A percentile compares a stretch with the other conserved stretches of the same genome.
Conservation (phyloP, 2,329 filamentous ascomycete species). For the Calonectria crousiana region DNA sequence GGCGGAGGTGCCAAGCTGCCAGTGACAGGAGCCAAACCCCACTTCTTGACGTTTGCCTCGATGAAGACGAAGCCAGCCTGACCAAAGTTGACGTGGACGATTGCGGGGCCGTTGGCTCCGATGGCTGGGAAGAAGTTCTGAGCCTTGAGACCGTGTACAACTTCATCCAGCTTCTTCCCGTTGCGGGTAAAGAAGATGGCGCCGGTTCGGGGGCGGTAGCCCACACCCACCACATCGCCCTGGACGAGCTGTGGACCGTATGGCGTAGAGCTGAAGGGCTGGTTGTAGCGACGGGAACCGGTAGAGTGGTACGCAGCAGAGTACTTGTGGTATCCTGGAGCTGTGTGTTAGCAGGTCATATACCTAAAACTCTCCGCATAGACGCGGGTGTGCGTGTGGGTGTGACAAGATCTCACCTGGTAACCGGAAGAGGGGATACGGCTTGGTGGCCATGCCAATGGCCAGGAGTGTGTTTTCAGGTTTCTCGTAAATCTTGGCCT, state of each 20-base stretch:
- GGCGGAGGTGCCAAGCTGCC: constrained; percentile 95
- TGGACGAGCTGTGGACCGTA: constrained; percentile 91
- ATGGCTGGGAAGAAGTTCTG: constrained; percentile 98
- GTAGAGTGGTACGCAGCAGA: constrained; percentile 93
- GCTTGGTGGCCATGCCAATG: constrained; percentile 96
- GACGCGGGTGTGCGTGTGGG: constrained; percentile 15
- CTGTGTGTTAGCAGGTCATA: constrained; percentile 37
- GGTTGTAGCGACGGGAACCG: constrained; percentile 89
- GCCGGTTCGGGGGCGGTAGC: constrained; percentile 93
- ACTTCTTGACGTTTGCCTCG: constrained; percentile 99
- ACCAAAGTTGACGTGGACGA: constrained; percentile 96
- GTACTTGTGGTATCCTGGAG: constrained; percentile 84
- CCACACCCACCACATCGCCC: constrained; percentile 95
- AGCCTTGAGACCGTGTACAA: constrained; percentile 90
- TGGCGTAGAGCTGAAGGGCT: constrained; percentile 83
- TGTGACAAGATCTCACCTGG: constrained; percentile 74
- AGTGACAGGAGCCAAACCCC: constrained; percentile 96
- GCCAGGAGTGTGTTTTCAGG: constrained; percentile 88
- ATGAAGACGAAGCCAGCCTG: constrained; percentile 99
- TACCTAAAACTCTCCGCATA: constrained; percentile 2
- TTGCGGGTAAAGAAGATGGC: constrained; percentile 99
- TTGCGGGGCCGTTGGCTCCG: constrained; percentile 94
- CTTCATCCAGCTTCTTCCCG: constrained; percentile 95
- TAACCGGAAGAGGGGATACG: constrained; percentile 93
- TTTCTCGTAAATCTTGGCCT: constrained; percentile 98